Base-by-base conservation (phyloP, 139 green algal species). In the Marvania coccoides region DNA sequence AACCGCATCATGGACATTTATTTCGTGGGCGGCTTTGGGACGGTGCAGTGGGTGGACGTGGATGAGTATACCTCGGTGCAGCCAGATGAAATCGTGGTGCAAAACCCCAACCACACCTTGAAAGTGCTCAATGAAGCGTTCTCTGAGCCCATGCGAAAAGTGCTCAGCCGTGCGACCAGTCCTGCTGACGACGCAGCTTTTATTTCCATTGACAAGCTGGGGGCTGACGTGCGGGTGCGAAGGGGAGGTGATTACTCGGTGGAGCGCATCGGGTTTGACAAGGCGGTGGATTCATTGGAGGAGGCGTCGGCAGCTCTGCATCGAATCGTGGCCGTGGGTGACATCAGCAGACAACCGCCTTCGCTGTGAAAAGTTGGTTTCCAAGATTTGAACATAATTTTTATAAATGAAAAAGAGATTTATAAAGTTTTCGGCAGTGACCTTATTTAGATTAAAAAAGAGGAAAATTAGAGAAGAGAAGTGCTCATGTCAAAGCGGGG, bases 11-110 rank as follows among this genome's bases (percentile, higher is more conserved):
- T 81, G 26, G 94, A 99, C 83, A 95, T 99, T 66, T 98, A 97
- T 75, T 99, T 99, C 74, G 91, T 98, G 14, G 92, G 92, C 31
- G 92, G 92, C 34, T 97, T 96, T 77, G 93, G 93, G 34, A 95
- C 88, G 5, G 81, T 96, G 47, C 80, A 88, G 47, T 98, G 93
- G 93, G 87, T 99, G 42, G 84, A 96, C 30, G 74, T 88, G 5
- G 69, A 71, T 0, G 90, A 97, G 67, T 98, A 98, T 82, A 76
- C 78, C 19, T 40, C 48, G 2, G 76, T 72, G 7, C 67, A 75
- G 26, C 94, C 94, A 12, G 94, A 99, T 74, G 51, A 68, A 29
- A 92, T 95, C 55, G 80, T 91, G 31, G 24, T 87, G 35, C 63
- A 74, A 34, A 47, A 80, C 54, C 82, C 81, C n/a, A 62, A 70